A percentile compares a stretch with the other conserved stretches of the same genome.
Conservation (phyloP, 2,329 filamentous ascomycete genomes). For the Fusarium nygamai region DNA sequence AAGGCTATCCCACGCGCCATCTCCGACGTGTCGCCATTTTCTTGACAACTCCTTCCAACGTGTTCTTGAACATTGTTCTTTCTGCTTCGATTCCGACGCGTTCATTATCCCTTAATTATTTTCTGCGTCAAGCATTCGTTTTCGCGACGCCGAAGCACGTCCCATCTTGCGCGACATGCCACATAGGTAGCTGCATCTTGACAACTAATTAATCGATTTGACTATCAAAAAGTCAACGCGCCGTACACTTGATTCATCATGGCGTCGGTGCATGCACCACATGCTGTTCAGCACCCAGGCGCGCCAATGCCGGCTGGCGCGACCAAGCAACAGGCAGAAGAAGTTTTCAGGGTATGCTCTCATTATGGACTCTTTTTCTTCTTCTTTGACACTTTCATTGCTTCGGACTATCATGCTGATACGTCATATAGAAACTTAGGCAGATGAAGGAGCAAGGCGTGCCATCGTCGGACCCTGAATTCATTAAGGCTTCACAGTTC, state of each 20-base stretch:
- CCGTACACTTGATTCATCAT: slow-evolving; percentile 60
- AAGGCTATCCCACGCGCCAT: slow-evolving; percentile 42
- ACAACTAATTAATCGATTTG: slow-evolving; percentile 42
- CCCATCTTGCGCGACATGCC: slow-evolving; percentile 49
- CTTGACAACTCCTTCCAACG: slow-evolving; percentile 27
- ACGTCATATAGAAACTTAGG: slow-evolving; percentile 75
- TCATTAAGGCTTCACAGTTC: slow-evolving; percentile 81
- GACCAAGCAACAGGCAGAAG: slow-evolving; percentile 81
- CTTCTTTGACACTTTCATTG: neutral
- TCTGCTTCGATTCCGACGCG: slow-evolving; percentile 43
- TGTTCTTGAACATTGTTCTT: slow-evolving; percentile 30
- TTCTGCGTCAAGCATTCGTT: slow-evolving; percentile 27
- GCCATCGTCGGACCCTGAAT: slow-evolving; percentile 84
- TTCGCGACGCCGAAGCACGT: slow-evolving; percentile 40
- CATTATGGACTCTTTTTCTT: neutral
- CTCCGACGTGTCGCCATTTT: slow-evolving; percentile 42
- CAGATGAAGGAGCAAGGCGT: slow-evolving; percentile 89
- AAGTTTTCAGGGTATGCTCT: slow-evolving; percentile 71
- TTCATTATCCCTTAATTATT: slow-evolving; percentile 32
- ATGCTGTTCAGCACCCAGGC: slow-evolving; percentile 73
- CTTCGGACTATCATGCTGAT: slow-evolving; percentile 27
- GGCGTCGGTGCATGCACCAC: slow-evolving; percentile 81
- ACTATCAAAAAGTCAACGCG: slow-evolving; percentile 29
- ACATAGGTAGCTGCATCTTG: slow-evolving; percentile 43
- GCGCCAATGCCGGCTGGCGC: slow-evolving; percentile 72